Base-by-base conservation (phyloP, 1,284 basidiomycete species). In the Cryptococcus neoformans region DNA sequence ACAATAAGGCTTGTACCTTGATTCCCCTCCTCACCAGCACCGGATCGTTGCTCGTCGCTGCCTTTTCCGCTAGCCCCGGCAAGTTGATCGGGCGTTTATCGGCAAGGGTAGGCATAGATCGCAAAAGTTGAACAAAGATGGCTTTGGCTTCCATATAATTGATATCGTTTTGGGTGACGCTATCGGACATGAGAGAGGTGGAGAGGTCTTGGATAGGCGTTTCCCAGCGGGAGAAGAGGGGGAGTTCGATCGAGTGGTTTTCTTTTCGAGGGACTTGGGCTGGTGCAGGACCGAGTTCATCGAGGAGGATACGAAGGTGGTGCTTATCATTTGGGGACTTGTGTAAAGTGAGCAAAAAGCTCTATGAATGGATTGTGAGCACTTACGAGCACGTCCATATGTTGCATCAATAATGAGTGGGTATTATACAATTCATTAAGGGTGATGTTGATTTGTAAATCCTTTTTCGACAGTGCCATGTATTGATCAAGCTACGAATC, bases 111-210 rank as follows among this genome's bases (percentile, higher is more conserved):
- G 95, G 95, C 61, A 99, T 86, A 34, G 94, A 97, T 64, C 96
- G 92, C 54, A 99, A 86, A 48, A 99, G 85, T 75, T 97, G 92
- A 41, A 99, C 96, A 73, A 99, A 95, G 73, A 98, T 97, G 17
- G 95, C 97, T 81, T 99, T 99, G 62, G 96, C 90, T 77, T 99
- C 96, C 92, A 99, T 98, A 81, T 98, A 99, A 21, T 98, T 84
- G 84, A 99, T 95, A 79, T 99, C 96, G 73, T 90, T 92, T 56
- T 93, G 92, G 21, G 96, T 98, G 42, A 99, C 89, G 78, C 94
- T 93, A 66, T 85, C 84, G 3, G 81, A 82, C 87, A 99, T 95
- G 63, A 99, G 84, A 0, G 95, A 92, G 17, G 88, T 92, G 57
- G 95, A 92, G 50, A 99, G 87, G 72, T 99, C 96, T 70, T 98